Evolutionary conservation across 2,329 filamentous ascomycete species (phyloP).

Genomic region (Cercospora janseana): DNA sequence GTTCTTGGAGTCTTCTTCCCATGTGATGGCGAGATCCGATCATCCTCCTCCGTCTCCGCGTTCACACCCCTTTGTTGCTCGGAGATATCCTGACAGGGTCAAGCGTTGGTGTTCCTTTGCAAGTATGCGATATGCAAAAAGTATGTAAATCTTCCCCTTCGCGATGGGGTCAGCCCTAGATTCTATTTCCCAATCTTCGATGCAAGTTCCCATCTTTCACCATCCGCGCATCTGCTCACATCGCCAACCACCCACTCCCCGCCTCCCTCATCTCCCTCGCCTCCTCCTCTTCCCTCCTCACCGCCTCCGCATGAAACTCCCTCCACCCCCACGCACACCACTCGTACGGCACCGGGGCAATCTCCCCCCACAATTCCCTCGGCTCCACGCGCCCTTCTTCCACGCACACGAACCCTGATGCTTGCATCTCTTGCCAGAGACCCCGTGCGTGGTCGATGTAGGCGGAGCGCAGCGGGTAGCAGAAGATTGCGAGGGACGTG

Average conservation of each 20-base stretch:
- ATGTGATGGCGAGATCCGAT: too few species aligned
- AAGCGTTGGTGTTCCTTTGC: too few species aligned
- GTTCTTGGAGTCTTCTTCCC: too few species aligned
- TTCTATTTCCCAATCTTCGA: too few species aligned
- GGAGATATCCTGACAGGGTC: too few species aligned
- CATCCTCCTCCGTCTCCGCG: too few species aligned
- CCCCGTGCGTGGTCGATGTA: conserved; percentile 47
- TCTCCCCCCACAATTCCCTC: conserved; percentile 39
- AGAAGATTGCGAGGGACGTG: conserved; percentile 40
- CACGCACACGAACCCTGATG: conserved; percentile 39
- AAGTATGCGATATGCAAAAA: too few species aligned
- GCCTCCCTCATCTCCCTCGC: background rate
- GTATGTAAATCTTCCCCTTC: too few species aligned
- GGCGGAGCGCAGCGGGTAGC: conserved; percentile 42
- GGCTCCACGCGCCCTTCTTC: conserved; percentile 36
- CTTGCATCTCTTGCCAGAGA: conserved; percentile 43
- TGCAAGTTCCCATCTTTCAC: too few species aligned
- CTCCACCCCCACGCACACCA: conserved; percentile 44
- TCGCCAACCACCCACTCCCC: conserved; percentile 6
- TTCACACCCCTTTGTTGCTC: too few species aligned
- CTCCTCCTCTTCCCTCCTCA: conserved; percentile 7
- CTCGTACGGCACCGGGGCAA: conserved; percentile 38
- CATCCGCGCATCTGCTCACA: too few species aligned
- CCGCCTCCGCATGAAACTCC: conserved; percentile 13
- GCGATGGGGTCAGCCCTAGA: too few species aligned